These are phyloP conservation scores for Mycena pura DNA, from an alignment of 768 basidiomycete species.

Conservation along the genomic window DNA sequence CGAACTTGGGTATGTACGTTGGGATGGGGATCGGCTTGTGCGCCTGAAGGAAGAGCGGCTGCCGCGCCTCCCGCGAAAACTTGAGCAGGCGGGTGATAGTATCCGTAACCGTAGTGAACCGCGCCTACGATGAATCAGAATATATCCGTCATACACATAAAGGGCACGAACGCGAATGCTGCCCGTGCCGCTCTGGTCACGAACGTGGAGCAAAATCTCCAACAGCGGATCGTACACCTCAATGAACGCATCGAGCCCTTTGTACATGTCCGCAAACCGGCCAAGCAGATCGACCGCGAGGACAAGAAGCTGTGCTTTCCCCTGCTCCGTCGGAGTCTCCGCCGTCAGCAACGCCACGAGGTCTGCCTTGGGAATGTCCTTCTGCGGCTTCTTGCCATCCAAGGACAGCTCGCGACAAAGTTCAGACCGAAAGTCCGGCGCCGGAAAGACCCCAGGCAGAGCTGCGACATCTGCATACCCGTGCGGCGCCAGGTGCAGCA, in stretches of 20 bases:
- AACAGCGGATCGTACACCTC: constrained; percentile 81
- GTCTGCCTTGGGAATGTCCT: constrained; percentile 51
- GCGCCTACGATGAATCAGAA: constrained; percentile 45
- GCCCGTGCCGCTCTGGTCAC: constrained; percentile 52
- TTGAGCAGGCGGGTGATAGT: constrained; percentile 69
- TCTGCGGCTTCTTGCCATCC: constrained; percentile 47
- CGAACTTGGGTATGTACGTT: constrained; percentile 94
- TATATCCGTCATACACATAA: constrained; percentile 2
- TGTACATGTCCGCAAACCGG: constrained; percentile 78
- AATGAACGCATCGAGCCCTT: constrained; percentile 79
- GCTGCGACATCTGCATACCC: constrained; percentile 48
- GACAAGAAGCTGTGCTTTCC: constrained; percentile 75
- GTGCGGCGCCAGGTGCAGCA: constrained; percentile 79
- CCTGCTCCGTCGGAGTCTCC: constrained; percentile 57
- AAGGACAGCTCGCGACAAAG: constrained; percentile 46
- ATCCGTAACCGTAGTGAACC: constrained; percentile 52
- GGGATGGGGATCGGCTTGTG: constrained; percentile 98
- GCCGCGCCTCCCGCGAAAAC: constrained; percentile 74
- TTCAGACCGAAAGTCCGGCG: constrained; percentile 70
- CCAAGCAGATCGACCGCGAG: constrained; percentile 68
- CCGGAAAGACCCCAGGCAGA: constrained; percentile 74
- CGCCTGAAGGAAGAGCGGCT: constrained; percentile 83
- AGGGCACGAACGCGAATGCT: constrained; percentile 58
- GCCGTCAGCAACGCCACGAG: constrained; percentile 49
- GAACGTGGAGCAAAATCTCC: constrained; percentile 61